Evolutionary conservation across 176 grass and related monocot genomes (phyloP), one percentile per base, ranked within the genome.

Genomic region (Rhynchospora pubera): DNA sequence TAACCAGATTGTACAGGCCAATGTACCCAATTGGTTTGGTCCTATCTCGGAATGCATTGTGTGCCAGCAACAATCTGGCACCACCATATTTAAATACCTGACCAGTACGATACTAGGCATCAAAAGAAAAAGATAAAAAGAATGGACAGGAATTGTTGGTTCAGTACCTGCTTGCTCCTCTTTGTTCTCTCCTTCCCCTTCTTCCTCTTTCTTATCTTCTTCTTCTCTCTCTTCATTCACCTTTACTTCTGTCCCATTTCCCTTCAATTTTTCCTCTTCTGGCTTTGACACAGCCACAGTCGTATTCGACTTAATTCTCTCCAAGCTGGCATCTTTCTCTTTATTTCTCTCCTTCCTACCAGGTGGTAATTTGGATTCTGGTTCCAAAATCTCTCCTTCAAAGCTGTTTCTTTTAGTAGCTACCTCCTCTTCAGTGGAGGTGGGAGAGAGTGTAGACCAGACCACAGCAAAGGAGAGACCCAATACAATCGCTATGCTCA

Each of bases 401-500:
- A 98, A 98, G 87, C 84, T 93, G 66, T 81, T 87, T 57, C 89
- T 89, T 79, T 98, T 85, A 7, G 85, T 86, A 65, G 88, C 94
- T 79, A 97, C 89, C 70, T 86, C 90, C 47, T 67, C 81, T 15
- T 89, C 90, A 77, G 95, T 83, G 51, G 92, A 88, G 62, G 65
- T 86, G 71, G 88, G 85, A 77, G 95, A 91, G 65, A 94, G 82
- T 3, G 87, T 69, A 78, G 88, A 91, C 95, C 95, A 94, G 58
- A 89, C 83, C 81, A 92, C 79, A 71, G 84, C 85, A 86, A 93
- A 97, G 76, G 87, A 90, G 75, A 97, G 88, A n/a, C 90, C 95
- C 80, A 97, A 82, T 32, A 91, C 77, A 86, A 94, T 84, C 59
- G 89, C 92, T 62, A 97, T 87, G 47, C 74, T 61, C 56, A 97